Conservation (phyloP, 2,329 filamentous ascomycete species). For the Epichloe gansuensis region DNA sequence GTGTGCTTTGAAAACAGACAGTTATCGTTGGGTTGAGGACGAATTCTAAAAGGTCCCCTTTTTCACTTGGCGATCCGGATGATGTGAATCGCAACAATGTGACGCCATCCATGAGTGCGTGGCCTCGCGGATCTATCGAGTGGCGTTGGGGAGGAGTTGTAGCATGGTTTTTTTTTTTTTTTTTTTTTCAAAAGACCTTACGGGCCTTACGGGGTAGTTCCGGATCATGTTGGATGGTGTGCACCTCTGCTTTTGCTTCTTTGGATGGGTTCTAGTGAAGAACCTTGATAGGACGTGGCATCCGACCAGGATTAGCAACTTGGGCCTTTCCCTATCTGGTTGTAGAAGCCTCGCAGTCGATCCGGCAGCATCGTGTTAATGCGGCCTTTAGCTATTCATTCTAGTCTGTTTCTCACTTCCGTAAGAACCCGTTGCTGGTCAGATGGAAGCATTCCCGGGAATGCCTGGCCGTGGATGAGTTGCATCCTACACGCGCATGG, state of each 20-base stretch:
- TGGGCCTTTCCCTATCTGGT: slow-evolving; percentile 39
- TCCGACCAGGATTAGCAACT: slow-evolving; percentile 74
- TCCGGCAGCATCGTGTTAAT: slow-evolving; percentile 56
- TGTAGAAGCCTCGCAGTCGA: slow-evolving; percentile 53
- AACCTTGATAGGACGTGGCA: slow-evolving; percentile 63
- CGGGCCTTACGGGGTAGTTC: slow-evolving; percentile 27
- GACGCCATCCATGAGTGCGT: no score
- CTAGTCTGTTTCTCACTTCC: slow-evolving; percentile 44
- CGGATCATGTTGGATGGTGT: slow-evolving; percentile 75
- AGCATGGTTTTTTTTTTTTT: no score
- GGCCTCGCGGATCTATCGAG: no score
- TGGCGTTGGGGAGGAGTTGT: no score
- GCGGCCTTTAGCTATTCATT: slow-evolving; percentile 36
- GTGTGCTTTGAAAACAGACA: no score
- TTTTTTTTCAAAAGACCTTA: no score
- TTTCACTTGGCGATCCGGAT: no score
- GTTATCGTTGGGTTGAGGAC: no score
- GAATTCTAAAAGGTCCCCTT: no score
- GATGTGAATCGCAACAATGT: no score
- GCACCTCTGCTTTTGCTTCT: slow-evolving; percentile 43
- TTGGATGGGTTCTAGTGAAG: slow-evolving; percentile 61
- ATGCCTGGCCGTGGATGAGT: slow-evolving; percentile 31
- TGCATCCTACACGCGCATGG: background rate
- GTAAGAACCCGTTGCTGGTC: slow-evolving; percentile 52
- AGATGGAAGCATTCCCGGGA: slow-evolving; percentile 72